A percentile compares a stretch with the other conserved stretches of the same genome.
These are phyloP conservation scores for Petunia axillaris DNA, from an alignment of 257 asterid species.

Conservation along the genomic window DNA sequence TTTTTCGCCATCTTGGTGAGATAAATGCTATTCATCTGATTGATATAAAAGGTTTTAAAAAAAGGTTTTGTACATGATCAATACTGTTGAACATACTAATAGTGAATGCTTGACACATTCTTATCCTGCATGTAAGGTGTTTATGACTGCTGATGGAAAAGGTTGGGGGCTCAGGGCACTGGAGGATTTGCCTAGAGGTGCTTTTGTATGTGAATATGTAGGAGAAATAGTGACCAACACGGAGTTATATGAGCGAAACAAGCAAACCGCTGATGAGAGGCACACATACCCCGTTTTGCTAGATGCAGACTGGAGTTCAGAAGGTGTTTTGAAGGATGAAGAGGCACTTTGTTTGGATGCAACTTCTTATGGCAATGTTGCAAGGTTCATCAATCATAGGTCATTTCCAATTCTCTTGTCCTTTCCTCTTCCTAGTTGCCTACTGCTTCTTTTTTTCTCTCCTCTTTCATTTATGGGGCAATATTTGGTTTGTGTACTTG, in stretches of 20 bases:
- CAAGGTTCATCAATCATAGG: constrained; percentile 80
- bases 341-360: constrained; percentile 82
- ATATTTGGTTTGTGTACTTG: neutral
- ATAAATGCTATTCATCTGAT: neutral
- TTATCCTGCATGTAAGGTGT: constrained; percentile 49
- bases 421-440: neutral
- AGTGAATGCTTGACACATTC: constrained; percentile 16
- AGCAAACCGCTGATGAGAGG: constrained; percentile 37
- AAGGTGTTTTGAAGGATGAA: constrained; percentile 60
- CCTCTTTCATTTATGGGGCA: neutral
- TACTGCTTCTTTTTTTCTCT: neutral
- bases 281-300: constrained; percentile 70
- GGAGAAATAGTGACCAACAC: constrained; percentile 73
- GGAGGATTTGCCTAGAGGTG: constrained; percentile 71
- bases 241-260: constrained; percentile 58
- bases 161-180: constrained; percentile 88
- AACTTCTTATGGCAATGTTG: constrained; percentile 65
- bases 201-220: constrained; percentile 69
- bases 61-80: neutral
- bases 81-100: neutral
- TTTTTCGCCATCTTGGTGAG: neutral
- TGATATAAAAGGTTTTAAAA: neutral
- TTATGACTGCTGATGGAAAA: constrained; percentile 57
- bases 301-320: constrained; percentile 80
- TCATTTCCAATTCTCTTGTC: constrained; percentile 18